Evolutionary conservation across 139 green algal genomes (phyloP).

Genomic region (Ettlia oleoabundans): DNA sequence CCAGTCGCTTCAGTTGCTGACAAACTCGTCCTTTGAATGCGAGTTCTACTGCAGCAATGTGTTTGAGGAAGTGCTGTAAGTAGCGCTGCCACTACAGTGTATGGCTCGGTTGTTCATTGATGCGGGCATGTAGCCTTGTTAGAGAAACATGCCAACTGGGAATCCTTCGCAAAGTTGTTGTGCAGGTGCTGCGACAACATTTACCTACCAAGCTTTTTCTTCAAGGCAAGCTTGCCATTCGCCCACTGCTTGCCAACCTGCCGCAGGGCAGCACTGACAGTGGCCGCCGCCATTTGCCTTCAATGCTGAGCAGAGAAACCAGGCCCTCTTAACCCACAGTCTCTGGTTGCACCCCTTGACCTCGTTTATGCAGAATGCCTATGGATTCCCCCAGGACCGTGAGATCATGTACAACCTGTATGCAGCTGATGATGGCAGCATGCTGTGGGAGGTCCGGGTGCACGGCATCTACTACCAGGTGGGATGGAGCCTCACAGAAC

Average conservation of each 20-base stretch:
- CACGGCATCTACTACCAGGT: constrained; percentile 29
- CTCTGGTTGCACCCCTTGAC: too few species aligned
- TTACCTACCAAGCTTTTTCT: constrained; percentile 15
- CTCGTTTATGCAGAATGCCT: not conserved
- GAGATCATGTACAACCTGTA: constrained; percentile 5
- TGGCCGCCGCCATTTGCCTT: too few species aligned
- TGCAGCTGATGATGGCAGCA: not conserved
- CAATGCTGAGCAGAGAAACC: too few species aligned
- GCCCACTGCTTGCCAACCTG: too few species aligned
- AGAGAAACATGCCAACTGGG: too few species aligned
- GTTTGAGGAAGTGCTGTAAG: not conserved
- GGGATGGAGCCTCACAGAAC: too few species aligned
- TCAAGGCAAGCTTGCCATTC: not conserved
- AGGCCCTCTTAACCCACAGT: too few species aligned
- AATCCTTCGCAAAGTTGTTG: not conserved
- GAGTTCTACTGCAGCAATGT: not conserved
- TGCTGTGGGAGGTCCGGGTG: constrained; percentile 6
- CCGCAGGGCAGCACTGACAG: too few species aligned
- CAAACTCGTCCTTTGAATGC: not conserved
- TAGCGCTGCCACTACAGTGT: not conserved
- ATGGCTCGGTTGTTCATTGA: too few species aligned
- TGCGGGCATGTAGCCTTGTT: too few species aligned
- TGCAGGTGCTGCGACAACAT: constrained; percentile 32
- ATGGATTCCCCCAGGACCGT: constrained; percentile 32
- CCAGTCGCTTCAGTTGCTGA: not conserved